phyloP scores from a whole-genome alignment of 1,139 yeast species.

The Debaryomyces sp. region DNA sequence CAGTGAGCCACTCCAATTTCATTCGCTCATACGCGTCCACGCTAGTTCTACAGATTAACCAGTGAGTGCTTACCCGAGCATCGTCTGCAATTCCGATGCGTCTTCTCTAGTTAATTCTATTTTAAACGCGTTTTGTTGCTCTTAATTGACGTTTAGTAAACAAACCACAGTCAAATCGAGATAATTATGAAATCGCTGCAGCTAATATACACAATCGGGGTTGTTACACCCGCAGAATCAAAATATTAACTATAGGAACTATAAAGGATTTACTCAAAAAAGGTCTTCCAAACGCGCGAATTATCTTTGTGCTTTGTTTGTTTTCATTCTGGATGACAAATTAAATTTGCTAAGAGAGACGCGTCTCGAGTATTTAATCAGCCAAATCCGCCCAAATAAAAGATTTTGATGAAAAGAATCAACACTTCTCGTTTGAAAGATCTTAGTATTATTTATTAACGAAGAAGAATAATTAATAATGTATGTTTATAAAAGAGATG shows the following conservation, averaged over 20 bases:
- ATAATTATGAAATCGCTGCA: not conserved
- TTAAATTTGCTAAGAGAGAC: conserved; percentile 4
- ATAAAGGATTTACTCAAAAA: not conserved
- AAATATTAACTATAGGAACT: not conserved
- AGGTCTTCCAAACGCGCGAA: not conserved
- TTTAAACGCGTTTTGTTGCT: not conserved
- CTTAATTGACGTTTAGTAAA: conserved; percentile 2
- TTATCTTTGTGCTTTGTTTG: not conserved
- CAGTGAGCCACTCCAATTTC: not conserved
- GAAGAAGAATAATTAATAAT: conserved; percentile 20
- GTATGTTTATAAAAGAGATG: conserved; percentile 67
- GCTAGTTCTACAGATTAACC: no score
- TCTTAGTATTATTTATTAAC: conserved; percentile 2
- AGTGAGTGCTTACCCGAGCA: not conserved
- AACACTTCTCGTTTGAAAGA: conserved; percentile 4
- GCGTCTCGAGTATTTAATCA: conserved; percentile 12
- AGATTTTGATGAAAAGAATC: not conserved
- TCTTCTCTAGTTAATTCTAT: not conserved
- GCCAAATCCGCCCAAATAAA: conserved; percentile 6
- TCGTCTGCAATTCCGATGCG: not conserved
- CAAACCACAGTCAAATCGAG: not conserved
- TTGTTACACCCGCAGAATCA: not conserved
- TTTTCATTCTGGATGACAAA: conserved; percentile 3
- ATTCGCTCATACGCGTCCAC: not conserved
- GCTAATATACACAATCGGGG: not conserved